Percentiles rank a stretch among this genome's conserved stretches.
Conservation (phyloP, 345 rosid genomes). For the Tarenaya hassleriana region DNA sequence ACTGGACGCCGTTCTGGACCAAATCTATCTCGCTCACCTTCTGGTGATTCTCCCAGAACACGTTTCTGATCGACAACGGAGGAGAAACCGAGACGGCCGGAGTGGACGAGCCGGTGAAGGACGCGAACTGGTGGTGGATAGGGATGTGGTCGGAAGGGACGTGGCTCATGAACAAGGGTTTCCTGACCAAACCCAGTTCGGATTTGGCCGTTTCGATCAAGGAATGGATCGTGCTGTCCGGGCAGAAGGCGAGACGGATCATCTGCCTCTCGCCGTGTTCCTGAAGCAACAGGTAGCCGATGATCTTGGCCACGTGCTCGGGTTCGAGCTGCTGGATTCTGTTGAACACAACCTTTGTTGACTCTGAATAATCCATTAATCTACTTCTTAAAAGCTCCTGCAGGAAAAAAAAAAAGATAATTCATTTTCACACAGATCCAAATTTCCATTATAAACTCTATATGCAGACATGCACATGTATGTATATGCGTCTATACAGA, state of each 20-base stretch:
- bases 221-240: constrained; percentile 51
- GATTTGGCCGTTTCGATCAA: constrained; percentile 62
- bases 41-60: constrained; percentile 51
- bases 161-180: constrained; percentile 2
- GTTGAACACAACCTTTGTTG: constrained; percentile 66
- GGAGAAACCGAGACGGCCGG: constrained; percentile 28
- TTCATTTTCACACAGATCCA: no score
- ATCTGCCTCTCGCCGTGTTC: constrained; percentile 68
- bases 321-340: constrained; percentile 86
- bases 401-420: no score
- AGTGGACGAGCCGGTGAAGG: constrained; percentile 37
- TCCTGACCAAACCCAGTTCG: constrained; percentile 38
- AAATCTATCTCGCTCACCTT: constrained; percentile 33
- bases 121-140: neutral
- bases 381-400: constrained; percentile 31
- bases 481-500: no score
- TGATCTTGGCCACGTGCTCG: constrained; percentile 71
- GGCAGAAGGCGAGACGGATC: constrained; percentile 82
- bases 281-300: constrained; percentile 73
- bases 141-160: neutral
- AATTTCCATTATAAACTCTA: no score
- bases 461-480: no score
- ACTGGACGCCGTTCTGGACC: constrained; percentile 31
- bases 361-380: constrained; percentile 77
- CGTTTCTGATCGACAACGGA: constrained; percentile 35